Base-by-base conservation (phyloP, 495 filamentous ascomycete species). In the Talaromyces liani region DNA sequence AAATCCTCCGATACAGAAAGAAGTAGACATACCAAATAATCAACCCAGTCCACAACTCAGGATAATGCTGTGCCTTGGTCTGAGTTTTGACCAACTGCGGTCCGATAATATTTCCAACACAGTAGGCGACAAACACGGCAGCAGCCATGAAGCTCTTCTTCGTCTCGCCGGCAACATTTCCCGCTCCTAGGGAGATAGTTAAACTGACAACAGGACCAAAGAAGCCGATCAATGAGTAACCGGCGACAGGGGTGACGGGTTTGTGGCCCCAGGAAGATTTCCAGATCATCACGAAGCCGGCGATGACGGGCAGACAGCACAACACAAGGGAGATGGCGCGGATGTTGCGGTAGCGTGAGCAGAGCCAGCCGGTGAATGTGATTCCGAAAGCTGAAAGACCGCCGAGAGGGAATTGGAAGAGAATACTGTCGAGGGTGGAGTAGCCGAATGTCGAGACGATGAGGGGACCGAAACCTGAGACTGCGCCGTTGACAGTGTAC, bases 381-480 rank as follows among this genome's bases (percentile, higher is more conserved):
- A 91, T 89, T 65, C 79, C 80, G 63, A 90, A 77, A 53, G 89
- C 75, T 63, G 81, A 85, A 14, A 91, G 65, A 6, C 70, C 88
- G 8, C 88, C 88, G 4, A 91, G 77, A 1, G 89, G 89, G 62
- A 91, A 90, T 66, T 91, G 89, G 65, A 87, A 85, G 2, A 91
- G 76, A 62, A 91, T 90, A 0, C 84, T 84, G 36, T 90, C 80
- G 3, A 89, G 75, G 0, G 82, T 82, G 22, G 77, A 76, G 70
- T 82, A 92, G 62, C 88, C 89, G 65, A 91, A 91, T 0, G 87
- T 91, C 2, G 80, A 84, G 2, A 92, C 88, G 63, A 91, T 91
- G 4, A 91, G 71, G 2, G 88, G 88, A 0, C 89, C 88, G 68
- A 91, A 91, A 0, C 88, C 88, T n/a, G 81, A 82, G n/a, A 91